Evolutionary conservation across 129 eudicot genomes (phyloP), one percentile per base, ranked within the genome.

Genomic region (Oenanthe sinensis): DNA sequence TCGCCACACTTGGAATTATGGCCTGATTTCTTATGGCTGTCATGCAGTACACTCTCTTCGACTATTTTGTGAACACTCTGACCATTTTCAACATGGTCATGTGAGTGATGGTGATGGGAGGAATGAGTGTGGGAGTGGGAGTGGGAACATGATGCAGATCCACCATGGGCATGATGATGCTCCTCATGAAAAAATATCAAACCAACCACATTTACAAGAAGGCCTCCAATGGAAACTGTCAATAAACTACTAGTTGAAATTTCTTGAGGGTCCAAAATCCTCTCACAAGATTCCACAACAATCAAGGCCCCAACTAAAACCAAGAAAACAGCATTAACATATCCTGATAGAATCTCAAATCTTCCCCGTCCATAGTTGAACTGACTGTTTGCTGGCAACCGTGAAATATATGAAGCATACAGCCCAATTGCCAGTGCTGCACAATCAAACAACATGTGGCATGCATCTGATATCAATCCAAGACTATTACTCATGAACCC

Each of bases 101-200:
- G 83, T 42, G 81, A 69, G 76, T 76, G 81, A 50, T 70, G 80
- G 17, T 55, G 77, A 65, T 85, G 87, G 76, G 92, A 84, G 1
- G 92, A 87, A 45, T 87, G 85, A 26, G 77, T 20, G 71, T 82
- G 87, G 9, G 86, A 46, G 73, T 85, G 87, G 72, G 92, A 84
- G 79, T 95, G 96, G 0, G 92, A 87, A 81, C 91, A 87, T 14
- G 93, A 77, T 40, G 89, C 82, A 75, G 87, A 78, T 5, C 96
- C 96, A 72, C 99, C 99, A 85, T 95, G 99, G 76, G 99, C 99
- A 85, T 87, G 96, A 85, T 95, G 99, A 81, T 95, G 99, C 81
- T 95, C 99, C 63, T 95, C 99, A 48, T 95, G 99, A 76, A 95
- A 95, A 83, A 95, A 95, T 48, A 95, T 83, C 83, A 95, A 83